phyloP scores from a whole-genome alignment of 2,329 filamentous ascomycete species.

The Hypoxylon sp. region DNA sequence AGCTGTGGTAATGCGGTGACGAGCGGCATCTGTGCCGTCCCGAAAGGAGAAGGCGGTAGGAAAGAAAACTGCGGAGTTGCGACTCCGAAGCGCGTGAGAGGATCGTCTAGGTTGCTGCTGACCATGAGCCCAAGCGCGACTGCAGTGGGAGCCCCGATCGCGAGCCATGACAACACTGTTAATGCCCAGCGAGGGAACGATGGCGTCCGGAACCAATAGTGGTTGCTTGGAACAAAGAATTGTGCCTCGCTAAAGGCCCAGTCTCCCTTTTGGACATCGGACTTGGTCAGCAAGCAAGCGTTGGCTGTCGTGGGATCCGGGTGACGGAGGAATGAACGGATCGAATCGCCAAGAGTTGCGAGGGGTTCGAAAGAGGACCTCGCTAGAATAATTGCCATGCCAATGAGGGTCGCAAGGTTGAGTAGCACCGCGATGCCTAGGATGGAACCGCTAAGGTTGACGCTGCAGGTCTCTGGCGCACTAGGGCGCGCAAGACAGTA shows the following conservation, averaged over 20 bases:
- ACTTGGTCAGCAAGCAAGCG: slow-evolving; percentile 62
- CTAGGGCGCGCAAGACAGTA: slow-evolving; percentile 54
- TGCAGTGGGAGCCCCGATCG: slow-evolving; percentile 55
- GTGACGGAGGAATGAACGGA: slow-evolving; percentile 51
- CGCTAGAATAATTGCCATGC: slow-evolving; percentile 47
- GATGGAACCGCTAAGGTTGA: slow-evolving; percentile 60
- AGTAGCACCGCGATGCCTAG: slow-evolving; percentile 56
- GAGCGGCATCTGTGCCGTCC: slow-evolving; percentile 52
- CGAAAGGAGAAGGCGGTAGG: slow-evolving; percentile 42
- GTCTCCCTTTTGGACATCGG: slow-evolving; percentile 58
- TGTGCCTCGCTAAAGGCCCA: slow-evolving; percentile 61
- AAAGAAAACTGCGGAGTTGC: slow-evolving; percentile 55
- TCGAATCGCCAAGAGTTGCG: slow-evolving; percentile 52
- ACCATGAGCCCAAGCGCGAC: slow-evolving; percentile 56
- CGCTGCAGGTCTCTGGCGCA: slow-evolving; percentile 53
- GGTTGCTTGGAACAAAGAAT: slow-evolving; percentile 57
- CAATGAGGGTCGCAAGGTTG: slow-evolving; percentile 48
- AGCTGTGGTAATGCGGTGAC: slow-evolving; percentile 64
- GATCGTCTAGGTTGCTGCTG: slow-evolving; percentile 26
- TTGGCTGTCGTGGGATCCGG: slow-evolving; percentile 53
- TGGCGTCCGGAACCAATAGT: slow-evolving; percentile 62
- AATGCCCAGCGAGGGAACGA: slow-evolving; percentile 59
- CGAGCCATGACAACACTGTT: slow-evolving; percentile 57
- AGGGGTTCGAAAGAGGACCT: slow-evolving; percentile 50
- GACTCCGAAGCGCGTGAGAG: slow-evolving; percentile 57